Evolutionary conservation across 1,284 basidiomycete genomes (phyloP).

Genomic region (Papiliotrema laurentii): DNA sequence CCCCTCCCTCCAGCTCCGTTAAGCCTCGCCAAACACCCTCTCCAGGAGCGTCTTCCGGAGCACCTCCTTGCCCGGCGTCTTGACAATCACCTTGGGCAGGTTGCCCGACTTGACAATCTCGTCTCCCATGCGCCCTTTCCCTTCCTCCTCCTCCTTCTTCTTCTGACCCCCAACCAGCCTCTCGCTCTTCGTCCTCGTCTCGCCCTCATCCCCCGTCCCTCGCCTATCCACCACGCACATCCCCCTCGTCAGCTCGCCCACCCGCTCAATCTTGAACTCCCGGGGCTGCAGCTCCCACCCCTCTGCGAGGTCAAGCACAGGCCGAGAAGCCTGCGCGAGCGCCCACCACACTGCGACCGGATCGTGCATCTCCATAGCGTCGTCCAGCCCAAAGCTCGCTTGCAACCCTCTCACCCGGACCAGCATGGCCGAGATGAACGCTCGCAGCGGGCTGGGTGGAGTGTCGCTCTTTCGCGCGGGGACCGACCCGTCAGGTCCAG

Average conservation of each 20-base stretch:
- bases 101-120: slow-evolving; percentile 11
- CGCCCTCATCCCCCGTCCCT: slow-evolving; percentile 30
- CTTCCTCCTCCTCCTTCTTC: slow-evolving; percentile 13
- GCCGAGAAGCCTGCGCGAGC: slow-evolving; percentile 52
- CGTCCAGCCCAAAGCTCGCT: slow-evolving; percentile 66
- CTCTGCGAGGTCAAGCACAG: neutral
- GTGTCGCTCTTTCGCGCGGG: slow-evolving; percentile 48
- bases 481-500: slow-evolving; percentile 37
- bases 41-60: slow-evolving; percentile 32
- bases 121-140: slow-evolving; percentile 15
- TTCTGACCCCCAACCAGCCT: slow-evolving; percentile 5
- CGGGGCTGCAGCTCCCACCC: slow-evolving; percentile 40
- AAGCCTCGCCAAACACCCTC: slow-evolving; percentile 44
- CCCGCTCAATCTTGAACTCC: slow-evolving; percentile 48
- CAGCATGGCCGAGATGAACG: slow-evolving; percentile 75
- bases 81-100: slow-evolving; percentile 31
- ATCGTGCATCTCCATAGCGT: slow-evolving; percentile 68
- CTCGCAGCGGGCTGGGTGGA: slow-evolving; percentile 48
- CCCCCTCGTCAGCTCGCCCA: slow-evolving; percentile 48
- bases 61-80: slow-evolving; percentile 36
- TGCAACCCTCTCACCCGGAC: slow-evolving; percentile 62
- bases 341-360: slow-evolving; percentile 51
- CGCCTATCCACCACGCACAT: slow-evolving; percentile 51
- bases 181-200: slow-evolving; percentile 30
- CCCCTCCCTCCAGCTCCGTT: too few species aligned